Conservation (phyloP, 2,329 filamentous ascomycete species). For the Parastagonospora nodorum region DNA sequence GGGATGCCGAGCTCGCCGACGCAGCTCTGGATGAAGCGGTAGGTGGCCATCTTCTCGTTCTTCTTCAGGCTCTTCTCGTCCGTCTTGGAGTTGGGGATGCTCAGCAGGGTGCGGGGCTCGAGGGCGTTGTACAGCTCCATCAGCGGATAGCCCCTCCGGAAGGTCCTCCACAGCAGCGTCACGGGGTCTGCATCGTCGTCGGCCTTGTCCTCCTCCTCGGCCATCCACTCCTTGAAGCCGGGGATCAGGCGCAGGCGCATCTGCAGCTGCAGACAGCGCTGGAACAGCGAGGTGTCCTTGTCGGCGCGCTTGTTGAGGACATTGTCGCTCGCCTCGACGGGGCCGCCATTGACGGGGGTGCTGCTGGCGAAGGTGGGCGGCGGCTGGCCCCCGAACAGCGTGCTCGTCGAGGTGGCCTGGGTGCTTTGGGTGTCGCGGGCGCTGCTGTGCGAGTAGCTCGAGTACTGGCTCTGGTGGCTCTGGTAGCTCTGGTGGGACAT, state of each 20-base stretch:
- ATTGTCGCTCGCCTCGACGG: slow-evolving; percentile 79
- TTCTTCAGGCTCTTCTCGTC: slow-evolving; percentile 66
- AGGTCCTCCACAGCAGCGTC: slow-evolving; percentile 85
- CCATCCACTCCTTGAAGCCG: slow-evolving; percentile 76
- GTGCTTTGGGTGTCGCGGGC: slow-evolving; percentile 55
- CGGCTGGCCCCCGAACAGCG: slow-evolving; percentile 48
- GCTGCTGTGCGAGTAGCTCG: slow-evolving; percentile 53
- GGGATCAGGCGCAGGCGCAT: slow-evolving; percentile 82
- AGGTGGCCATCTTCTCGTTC: slow-evolving; percentile 82
- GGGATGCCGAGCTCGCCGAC: slow-evolving; percentile 80
- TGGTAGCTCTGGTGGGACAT: slow-evolving; percentile 54
- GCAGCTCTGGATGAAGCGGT: slow-evolving; percentile 91
- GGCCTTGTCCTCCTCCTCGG: slow-evolving; percentile 72
- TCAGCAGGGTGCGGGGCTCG: slow-evolving; percentile 70
- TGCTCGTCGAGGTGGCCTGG: slow-evolving; percentile 51
- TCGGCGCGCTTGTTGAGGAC: slow-evolving; percentile 98
- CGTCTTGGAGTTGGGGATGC: slow-evolving; percentile 67
- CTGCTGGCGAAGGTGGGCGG: slow-evolving; percentile 40
- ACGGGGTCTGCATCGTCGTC: slow-evolving; percentile 78
- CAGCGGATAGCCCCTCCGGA: slow-evolving; percentile 82
- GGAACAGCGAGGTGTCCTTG: slow-evolving; percentile 88
- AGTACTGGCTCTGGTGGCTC: slow-evolving; percentile 54
- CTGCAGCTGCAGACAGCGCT: slow-evolving; percentile 87
- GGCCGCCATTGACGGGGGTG: slow-evolving; percentile 58
- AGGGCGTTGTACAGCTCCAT: slow-evolving; percentile 88